A percentile compares a stretch with the other conserved stretches of the same genome.
Conservation (phyloP, 2,329 filamentous ascomycete genomes). For the Zalaria obscura region DNA sequence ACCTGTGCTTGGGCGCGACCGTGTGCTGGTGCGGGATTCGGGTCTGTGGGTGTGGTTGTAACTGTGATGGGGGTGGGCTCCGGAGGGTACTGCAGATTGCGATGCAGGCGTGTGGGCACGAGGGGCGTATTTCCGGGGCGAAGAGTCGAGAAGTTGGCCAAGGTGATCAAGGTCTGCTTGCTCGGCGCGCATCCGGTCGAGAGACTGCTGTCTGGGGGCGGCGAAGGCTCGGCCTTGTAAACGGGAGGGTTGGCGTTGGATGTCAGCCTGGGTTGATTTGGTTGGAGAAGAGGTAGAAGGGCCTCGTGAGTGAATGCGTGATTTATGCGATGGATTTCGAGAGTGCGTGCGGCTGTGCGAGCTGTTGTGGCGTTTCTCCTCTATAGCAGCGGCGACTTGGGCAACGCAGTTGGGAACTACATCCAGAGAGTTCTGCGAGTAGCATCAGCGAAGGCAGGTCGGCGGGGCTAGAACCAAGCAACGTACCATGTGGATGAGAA, state of each 20-base stretch:
- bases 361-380: constrained; percentile 28
- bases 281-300: constrained; percentile 1
- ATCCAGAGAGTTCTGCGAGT: constrained; percentile 35
- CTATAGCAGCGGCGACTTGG: constrained; percentile 40
- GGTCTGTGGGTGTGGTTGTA: background rate
- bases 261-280: constrained; percentile 3
- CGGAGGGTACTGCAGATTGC: too few relatives aligned
- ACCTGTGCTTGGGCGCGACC: background rate
- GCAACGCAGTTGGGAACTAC: constrained; percentile 40
- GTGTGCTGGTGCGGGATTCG: background rate
- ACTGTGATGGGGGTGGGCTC: too few relatives aligned
- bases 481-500: constrained; percentile 38
- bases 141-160: constrained; percentile 25
- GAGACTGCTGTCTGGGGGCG: constrained; percentile 35
- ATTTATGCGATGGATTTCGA: background rate
- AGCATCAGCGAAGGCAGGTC: constrained; percentile 5
- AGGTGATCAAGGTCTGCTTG: constrained; percentile 27
- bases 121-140: constrained; percentile 26
- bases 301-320: background rate
- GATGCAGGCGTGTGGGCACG: constrained; percentile 12
- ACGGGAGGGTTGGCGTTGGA: constrained; percentile 21
- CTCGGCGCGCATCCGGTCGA: constrained; percentile 30
- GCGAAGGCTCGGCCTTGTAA: constrained; percentile 39
- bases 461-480: too few relatives aligned
- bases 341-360: background rate